phyloP scores from a whole-genome alignment of 2,329 filamentous ascomycete species.

The Aspergillus flavus region DNA sequence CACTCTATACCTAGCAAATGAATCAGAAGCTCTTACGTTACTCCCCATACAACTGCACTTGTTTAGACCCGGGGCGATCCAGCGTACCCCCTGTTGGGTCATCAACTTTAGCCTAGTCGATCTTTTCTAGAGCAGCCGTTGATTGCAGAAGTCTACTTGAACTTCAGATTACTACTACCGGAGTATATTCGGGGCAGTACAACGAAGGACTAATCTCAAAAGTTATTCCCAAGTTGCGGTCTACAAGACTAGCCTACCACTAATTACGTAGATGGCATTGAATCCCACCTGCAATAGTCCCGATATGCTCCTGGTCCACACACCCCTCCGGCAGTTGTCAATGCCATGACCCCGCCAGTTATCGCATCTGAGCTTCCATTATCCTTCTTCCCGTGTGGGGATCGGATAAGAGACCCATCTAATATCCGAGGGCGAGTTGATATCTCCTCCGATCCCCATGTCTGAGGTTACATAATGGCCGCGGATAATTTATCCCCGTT shows the following conservation, averaged over 20 bases:
- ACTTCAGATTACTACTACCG: conserved; percentile 7
- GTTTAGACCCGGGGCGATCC: conserved; percentile 10
- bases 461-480: not conserved
- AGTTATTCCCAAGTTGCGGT: not conserved
- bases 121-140: conserved; percentile 19
- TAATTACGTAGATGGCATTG: conserved; percentile 9
- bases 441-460: not conserved
- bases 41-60: not conserved
- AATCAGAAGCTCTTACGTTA: not conserved
- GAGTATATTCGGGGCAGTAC: conserved; percentile 5
- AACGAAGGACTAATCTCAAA: not conserved
- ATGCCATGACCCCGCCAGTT: not conserved
- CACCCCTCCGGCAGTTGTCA: not conserved
- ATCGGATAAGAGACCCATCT: conserved; percentile 7
- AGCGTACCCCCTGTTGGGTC: conserved; percentile 5
- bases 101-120: conserved; percentile 14
- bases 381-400: not conserved
- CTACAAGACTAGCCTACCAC: conserved; percentile 2
- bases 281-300: not conserved
- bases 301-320: not conserved
- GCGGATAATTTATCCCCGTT: not conserved
- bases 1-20: not conserved
- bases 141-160: conserved; percentile 19
- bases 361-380: not conserved
- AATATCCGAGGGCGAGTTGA: not conserved